These are phyloP conservation scores for Penicillium pulvis DNA, from an alignment of 495 filamentous ascomycete species.

Conservation along the genomic window DNA sequence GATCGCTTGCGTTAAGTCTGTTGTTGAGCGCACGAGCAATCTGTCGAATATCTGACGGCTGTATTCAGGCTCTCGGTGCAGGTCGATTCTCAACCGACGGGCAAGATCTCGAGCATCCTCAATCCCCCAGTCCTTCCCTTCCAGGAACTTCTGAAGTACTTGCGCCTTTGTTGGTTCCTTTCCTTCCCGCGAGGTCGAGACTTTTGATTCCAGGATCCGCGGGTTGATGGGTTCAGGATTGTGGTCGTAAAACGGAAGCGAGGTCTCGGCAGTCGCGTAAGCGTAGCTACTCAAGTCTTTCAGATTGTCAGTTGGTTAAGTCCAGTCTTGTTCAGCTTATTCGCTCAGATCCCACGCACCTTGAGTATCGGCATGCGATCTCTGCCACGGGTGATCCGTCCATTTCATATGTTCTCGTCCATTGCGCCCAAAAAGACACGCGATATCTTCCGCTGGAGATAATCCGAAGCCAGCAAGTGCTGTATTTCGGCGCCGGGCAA, in stretches of 20 bases:
- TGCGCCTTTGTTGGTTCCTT: conserved; percentile 10
- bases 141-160: conserved; percentile 24
- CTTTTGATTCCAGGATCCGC: conserved; percentile 3
- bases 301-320: conserved; percentile 6
- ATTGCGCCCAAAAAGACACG: conserved; percentile 46
- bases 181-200: not conserved
- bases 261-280: conserved; percentile 13
- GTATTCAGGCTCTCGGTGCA: conserved; percentile 41
- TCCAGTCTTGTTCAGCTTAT: not conserved
- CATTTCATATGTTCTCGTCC: conserved; percentile 50
- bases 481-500: conserved; percentile 53
- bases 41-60: conserved; percentile 45
- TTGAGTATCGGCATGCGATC: conserved; percentile 25
- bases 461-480: conserved; percentile 42
- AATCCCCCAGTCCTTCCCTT: conserved; percentile 20
- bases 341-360: conserved; percentile 21
- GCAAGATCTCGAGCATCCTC: conserved; percentile 33
- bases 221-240: conserved; percentile 20
- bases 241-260: conserved; percentile 27
- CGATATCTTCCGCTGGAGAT: conserved; percentile 38
- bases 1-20: conserved; percentile 29
- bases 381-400: conserved; percentile 37
- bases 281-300: conserved; percentile 19
- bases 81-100: conserved; percentile 35
- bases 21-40: conserved; percentile 26